These are phyloP conservation scores for Hamigera avellanea DNA, from an alignment of 495 filamentous ascomycete species.

Conservation along the genomic window DNA sequence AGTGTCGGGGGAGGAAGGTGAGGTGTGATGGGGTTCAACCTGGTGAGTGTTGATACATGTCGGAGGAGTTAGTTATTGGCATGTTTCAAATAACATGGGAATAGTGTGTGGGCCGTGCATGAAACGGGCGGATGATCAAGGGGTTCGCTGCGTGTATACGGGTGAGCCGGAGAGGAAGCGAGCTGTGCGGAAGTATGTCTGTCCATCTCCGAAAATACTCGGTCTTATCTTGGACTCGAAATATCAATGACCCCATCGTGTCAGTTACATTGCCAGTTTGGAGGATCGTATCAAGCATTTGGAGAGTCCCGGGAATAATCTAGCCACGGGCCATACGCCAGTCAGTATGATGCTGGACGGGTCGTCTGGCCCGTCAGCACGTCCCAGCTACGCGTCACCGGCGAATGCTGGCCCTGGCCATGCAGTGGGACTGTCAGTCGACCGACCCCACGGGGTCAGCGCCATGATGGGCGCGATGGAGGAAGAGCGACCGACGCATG, in stretches of 20 bases:
- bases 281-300: slow-evolving; percentile 20
- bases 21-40: slow-evolving; percentile 30
- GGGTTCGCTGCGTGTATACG: slow-evolving; percentile 19
- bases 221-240: not conserved
- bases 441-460: slow-evolving; percentile 17
- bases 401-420: not conserved
- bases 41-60: slow-evolving; percentile 11
- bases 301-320: slow-evolving; percentile 9
- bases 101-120: slow-evolving; percentile 29
- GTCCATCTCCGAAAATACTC: not conserved
- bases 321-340: slow-evolving; percentile 3
- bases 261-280: slow-evolving; percentile 17
- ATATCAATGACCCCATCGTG: not conserved
- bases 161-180: slow-evolving; percentile 23
- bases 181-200: slow-evolving; percentile 13
- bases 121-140: slow-evolving; percentile 10
- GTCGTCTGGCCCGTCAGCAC: too few species aligned
- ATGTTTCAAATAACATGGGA: too few species aligned
- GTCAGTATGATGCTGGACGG: slow-evolving; percentile 5
- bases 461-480: slow-evolving; percentile 29
- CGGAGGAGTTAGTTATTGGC: too few species aligned
- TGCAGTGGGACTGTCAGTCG: not conserved
- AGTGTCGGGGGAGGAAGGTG: slow-evolving; percentile 23
- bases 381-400: too few species aligned
- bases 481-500: slow-evolving; percentile 21